Conservation (phyloP, 371 early-diverging fungal genomes). For the Dinochytrium kinnereticum region DNA sequence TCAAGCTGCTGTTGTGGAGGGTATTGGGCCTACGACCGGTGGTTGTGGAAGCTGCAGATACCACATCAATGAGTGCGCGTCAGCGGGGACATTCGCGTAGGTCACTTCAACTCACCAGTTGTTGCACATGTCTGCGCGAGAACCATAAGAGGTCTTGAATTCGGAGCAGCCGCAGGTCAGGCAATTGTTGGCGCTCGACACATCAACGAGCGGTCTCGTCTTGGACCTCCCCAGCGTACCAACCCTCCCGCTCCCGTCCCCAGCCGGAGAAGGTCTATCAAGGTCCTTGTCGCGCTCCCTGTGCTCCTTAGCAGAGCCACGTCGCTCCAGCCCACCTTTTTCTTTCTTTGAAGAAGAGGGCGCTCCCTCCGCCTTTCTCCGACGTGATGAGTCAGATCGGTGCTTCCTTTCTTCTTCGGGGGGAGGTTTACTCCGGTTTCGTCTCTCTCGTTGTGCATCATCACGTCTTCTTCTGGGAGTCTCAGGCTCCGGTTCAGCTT, state of each 20-base stretch:
- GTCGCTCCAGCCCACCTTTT: not conserved
- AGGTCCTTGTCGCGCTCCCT: not conserved
- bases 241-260: conserved; percentile 15
- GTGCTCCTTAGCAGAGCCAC: not conserved
- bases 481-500: not conserved
- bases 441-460: conserved; percentile 1
- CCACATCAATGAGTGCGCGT: too few species aligned
- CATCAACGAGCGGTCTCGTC: conserved; percentile 35
- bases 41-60: too few species aligned
- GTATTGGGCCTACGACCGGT: too few species aligned
- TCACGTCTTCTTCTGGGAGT: not conserved
- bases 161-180: conserved; percentile 43
- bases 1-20: too few species aligned
- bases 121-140: conserved; percentile 19
- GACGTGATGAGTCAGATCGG: not conserved
- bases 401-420: not conserved
- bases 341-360: not conserved
- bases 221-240: conserved; percentile 9
- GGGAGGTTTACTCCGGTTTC: conserved; percentile 8
- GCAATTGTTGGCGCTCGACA: conserved; percentile 37
- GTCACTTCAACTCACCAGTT: conserved; percentile 34
- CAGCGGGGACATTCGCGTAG: too few species aligned
- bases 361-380: not conserved
- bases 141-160: conserved; percentile 8
- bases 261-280: not conserved